Base-by-base conservation (phyloP, 306 rosid genomes). In the Cucumis hystrix region DNA sequence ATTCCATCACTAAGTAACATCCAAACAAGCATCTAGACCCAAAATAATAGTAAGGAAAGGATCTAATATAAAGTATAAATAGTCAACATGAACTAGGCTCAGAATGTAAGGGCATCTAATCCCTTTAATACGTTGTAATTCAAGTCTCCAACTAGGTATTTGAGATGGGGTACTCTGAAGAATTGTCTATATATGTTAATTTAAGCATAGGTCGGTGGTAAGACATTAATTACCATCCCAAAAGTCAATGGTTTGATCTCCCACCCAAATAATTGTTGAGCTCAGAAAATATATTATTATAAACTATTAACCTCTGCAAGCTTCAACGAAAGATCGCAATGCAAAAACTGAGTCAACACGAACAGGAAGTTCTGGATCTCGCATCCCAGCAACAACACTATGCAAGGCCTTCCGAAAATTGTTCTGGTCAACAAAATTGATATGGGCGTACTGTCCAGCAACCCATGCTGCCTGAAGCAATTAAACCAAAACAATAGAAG, bases 281-380 rank as follows among this genome's bases (percentile, higher is more conserved):
- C 20, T 52, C 20, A 52, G 7, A 52, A 52, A 52, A 16, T 6
- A 16, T 6, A 16, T 49, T 15, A 15, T 51, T 41, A 40, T 66
- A 20, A 18, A 67, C 10, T 67, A 67, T n/a, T 41, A 79, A 90
- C 97, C 98, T 87, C 83, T 84, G 84, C 95, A 94, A 86, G 98
- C 94, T 85, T 94, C 98, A 81, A 91, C 92, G 57, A 91, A 94
- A 73, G 98, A 90, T 75, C 98, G 94, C 84, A 94, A 82, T 59
- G 97, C 93, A 85, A 91, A 94, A 73, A 94, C 98, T 62, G 97
- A 94, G 89, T 94, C 98, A 78, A 94, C 89, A 52, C 98, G 98
- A 79, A 91, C 98, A 51, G 98, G 98, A 79, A 94, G 97, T 83
- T 91, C 97, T 15, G 91, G 78, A 85, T 94, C 98, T 51, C 86